Evolutionary conservation across 2,329 filamentous ascomycete genomes (phyloP), one percentile per base, ranked within the genome.

Genomic region (Xylaria digitata): DNA sequence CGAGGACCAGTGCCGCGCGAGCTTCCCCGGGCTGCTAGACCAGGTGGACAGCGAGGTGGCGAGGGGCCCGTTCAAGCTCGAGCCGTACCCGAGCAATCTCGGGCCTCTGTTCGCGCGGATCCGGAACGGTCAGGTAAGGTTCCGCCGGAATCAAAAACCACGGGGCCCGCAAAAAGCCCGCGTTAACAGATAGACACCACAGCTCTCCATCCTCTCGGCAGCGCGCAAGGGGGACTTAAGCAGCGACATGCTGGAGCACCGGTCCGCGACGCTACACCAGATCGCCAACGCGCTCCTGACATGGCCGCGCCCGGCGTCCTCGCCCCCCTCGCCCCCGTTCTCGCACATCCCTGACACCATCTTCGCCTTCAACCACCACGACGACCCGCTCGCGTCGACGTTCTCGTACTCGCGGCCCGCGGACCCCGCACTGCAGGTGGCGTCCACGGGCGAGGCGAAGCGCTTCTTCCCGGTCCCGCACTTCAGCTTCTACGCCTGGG

Each of bases 401-500:
- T 82, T 83, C 75, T 81, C 81, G 13, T 85, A 86, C 76, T 78
- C 82, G n/a, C 81, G 83, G 1, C 79, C 81, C 8, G 80, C 81
- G 23, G 78, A 81, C 73, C 79, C 81, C 0, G 65, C 66, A 4
- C 77, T 76, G 3, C 63, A 37, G 3, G 2, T 1, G 1, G 37
- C 67, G 8, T 17, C 13, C 45, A 57, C 67, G 54, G 65, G 52
- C 3, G 9, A 1, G 0, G 9, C 17, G 1, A 62, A 54, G 74
- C 66, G 63, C 42, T 78, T 78, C 65, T 87, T 85, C 76, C 74
- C 85, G 4, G 84, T 87, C 78, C 85, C 85, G 63, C 86, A 85
- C 78, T 89, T 85, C 79, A 81, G 80, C 72, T 85, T 83, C 78
- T 87, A 82, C 82, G 81, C 82, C 6, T 87, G 85, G 85, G 78